Percentiles rank a stretch among this genome's conserved stretches.
phyloP scores from a whole-genome alignment of 2,329 filamentous ascomycete species.

The Lasiodiplodia citricola region DNA sequence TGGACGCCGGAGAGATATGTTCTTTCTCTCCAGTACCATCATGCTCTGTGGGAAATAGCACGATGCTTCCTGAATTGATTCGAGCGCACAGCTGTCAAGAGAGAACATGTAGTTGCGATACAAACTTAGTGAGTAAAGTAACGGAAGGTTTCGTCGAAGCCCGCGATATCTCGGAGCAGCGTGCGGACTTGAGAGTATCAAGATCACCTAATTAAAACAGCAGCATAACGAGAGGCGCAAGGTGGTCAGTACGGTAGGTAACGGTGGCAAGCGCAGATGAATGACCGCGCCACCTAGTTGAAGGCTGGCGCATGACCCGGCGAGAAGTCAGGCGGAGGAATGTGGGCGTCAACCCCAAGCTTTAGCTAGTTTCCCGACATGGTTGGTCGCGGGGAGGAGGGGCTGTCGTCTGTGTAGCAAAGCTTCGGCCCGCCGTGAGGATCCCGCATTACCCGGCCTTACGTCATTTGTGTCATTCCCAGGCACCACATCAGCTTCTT shows the following conservation, averaged over 20 bases:
- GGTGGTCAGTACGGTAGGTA: background rate
- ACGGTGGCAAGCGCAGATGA: background rate
- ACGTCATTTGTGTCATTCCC: slow-evolving; percentile 2
- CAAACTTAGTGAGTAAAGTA: background rate
- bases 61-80: background rate
- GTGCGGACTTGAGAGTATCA: background rate
- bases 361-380: background rate
- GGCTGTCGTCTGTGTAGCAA: background rate
- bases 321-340: background rate
- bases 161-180: background rate
- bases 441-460: slow-evolving; percentile 8
- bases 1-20: background rate
- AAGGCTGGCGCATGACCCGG: slow-evolving; percentile 2
- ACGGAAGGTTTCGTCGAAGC: background rate
- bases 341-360: background rate
- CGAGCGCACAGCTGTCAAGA: background rate
- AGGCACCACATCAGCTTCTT: background rate
- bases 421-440: background rate
- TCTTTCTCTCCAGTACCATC: background rate
- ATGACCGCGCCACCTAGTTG: background rate
- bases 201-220: background rate
- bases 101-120: background rate
- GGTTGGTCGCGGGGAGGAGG: background rate
- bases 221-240: background rate
- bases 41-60: background rate